Base-by-base conservation (phyloP, 768 basidiomycete species). In the Chiua virens region DNA sequence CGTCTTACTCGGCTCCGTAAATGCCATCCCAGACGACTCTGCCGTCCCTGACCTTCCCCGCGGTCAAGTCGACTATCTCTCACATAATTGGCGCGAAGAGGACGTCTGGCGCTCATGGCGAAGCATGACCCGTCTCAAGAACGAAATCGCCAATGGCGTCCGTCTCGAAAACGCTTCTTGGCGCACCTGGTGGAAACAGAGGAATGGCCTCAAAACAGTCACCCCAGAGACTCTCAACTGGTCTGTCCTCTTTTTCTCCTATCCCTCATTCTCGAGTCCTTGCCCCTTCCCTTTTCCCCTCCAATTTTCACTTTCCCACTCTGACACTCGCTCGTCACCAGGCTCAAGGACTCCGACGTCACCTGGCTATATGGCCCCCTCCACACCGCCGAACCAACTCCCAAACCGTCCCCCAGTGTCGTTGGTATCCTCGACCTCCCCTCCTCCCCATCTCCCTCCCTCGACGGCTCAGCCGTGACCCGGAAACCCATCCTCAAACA, bases 131-230 rank as follows among this genome's bases (percentile, higher is more conserved):
- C 81, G 91, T 49, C 92, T 94, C 78, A 99, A 98, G 82, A 89
- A 96, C 67, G 96, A 93, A 73, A 97, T 99, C 65, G 84, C 92
- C 7, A 98, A 99, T 67, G 96, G 96, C 42, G 78, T 88, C 42
- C 78, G 96, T 43, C 82, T 99, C 50, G 97, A 99, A 78, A 99
- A 99, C 64, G 97, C 97, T 9, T 92, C 89, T 54, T 99, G 96
- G 96, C 77, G 96, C 37, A 98, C 95, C 1, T 99, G 96, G 96
- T 98, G 95, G 87, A 98, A 98, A 73, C 95, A 98, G 80, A 78
- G 96, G 55, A 97, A 97, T 62, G 90, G 94, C 58, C 81, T 99
- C 54, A 91, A 87, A 75, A 99, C 96, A 0, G 79, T 99, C 67
- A 89, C 86, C 22, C 96, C 96, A 51, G 97, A 99, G 76, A 97